Evolutionary conservation across 2,329 filamentous ascomycete species (phyloP).

Genomic region (Calonectria honghensis): DNA sequence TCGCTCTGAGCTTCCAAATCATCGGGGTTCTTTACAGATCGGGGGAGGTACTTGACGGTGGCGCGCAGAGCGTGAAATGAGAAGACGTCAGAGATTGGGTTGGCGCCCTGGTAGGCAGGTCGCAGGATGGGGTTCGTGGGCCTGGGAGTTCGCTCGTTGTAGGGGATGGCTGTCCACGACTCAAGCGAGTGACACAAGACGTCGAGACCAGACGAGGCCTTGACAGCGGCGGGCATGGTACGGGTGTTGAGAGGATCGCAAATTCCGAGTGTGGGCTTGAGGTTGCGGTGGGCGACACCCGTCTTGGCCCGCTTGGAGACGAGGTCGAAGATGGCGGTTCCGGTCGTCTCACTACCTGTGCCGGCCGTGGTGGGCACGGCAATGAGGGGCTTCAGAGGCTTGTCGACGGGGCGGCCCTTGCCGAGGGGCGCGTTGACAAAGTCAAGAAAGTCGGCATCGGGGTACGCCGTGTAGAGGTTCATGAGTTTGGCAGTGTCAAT

Average conservation of each 20-base stretch:
- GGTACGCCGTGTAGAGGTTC: constrained; percentile 95
- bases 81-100: constrained; percentile 98
- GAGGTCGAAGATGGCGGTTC: constrained; percentile 98
- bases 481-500: constrained; percentile 99
- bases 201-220: constrained; percentile 92
- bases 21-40: constrained; percentile 90
- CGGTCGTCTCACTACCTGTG: constrained; percentile 95
- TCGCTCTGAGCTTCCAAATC: constrained; percentile 94
- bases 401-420: constrained; percentile 85
- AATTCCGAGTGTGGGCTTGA: constrained; percentile 96
- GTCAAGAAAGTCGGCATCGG: constrained; percentile 94
- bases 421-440: constrained; percentile 98
- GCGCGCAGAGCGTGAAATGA: constrained; percentile 88
- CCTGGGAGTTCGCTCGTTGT: constrained; percentile 87
- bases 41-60: constrained; percentile 94
- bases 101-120: constrained; percentile 96
- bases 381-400: constrained; percentile 83
- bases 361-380: constrained; percentile 90
- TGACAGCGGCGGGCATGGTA: constrained; percentile 96
- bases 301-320: constrained; percentile 94
- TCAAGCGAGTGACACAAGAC: constrained; percentile 97
- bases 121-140: constrained; percentile 92
- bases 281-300: constrained; percentile 93
- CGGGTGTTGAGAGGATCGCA: constrained; percentile 90
- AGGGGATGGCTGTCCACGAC: constrained; percentile 98